Conservation (phyloP, 78 protist species). For the Polysphondylium violaceum region DNA sequence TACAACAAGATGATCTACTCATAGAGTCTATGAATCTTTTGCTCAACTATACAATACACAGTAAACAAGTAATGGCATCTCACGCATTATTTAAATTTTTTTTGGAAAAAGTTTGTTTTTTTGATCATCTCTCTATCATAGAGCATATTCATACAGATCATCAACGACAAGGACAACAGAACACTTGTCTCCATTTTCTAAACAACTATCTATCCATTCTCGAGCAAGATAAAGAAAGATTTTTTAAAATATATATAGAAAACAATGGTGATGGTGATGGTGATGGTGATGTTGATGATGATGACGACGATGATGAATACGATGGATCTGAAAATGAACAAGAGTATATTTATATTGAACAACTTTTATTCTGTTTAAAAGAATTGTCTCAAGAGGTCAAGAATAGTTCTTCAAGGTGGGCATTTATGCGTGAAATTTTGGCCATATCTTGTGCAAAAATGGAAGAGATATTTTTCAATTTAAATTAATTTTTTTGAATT, state of each 20-base stretch:
- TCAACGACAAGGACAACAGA: too few species aligned
- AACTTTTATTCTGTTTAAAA: not conserved
- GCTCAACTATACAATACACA: not conserved
- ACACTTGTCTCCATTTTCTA: not conserved
- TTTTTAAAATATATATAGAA: too few species aligned
- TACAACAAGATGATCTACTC: constrained; percentile 16
- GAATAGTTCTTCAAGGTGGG: not conserved
- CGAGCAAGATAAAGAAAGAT: too few species aligned
- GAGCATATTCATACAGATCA: too few species aligned
- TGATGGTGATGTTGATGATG: not conserved
- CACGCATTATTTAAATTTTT: too few species aligned
- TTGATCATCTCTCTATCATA: too few species aligned
- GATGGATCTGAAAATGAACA: not conserved
- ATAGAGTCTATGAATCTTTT: constrained; percentile 1
- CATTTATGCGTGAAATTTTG: not conserved
- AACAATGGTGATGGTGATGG: not conserved
- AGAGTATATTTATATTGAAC: not conserved
- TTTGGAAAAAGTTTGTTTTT: too few species aligned
- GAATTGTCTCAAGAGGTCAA: not conserved
- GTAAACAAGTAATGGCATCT: too few species aligned
- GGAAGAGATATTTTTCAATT: constrained; percentile 8
- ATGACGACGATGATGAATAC: not conserved
- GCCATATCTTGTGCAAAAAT: constrained; percentile 15
- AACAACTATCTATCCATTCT: not conserved
- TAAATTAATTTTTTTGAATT: too few species aligned